phyloP scores from a whole-genome alignment of 352 stramenopile species.

The Phytophthora colocasiae region DNA sequence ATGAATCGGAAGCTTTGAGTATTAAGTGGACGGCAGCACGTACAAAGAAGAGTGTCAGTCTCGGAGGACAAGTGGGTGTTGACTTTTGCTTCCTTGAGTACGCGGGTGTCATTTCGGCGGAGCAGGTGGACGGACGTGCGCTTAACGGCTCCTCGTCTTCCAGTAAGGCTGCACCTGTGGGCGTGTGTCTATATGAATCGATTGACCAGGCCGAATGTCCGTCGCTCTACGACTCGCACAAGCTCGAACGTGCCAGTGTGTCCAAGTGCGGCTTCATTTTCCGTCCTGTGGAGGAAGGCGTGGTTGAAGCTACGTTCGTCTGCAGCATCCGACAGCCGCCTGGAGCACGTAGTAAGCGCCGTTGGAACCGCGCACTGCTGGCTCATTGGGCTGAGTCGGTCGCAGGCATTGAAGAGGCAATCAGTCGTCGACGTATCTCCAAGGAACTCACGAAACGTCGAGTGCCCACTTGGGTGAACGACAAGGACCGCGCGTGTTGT shows the following conservation, averaged over 20 bases:
- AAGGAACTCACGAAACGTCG: conserved; percentile 76
- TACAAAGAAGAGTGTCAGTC: conserved; percentile 66
- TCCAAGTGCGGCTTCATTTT: conserved; percentile 87
- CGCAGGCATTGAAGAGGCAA: conserved; percentile 68
- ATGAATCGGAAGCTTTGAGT: conserved; percentile 77
- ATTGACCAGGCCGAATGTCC: conserved; percentile 85
- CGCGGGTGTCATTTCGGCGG: conserved; percentile 63
- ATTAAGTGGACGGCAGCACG: conserved; percentile 84
- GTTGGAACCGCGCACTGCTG: conserved; percentile 70
- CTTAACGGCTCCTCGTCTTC: conserved; percentile 23
- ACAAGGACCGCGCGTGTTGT: conserved; percentile 85
- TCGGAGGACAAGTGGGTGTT: conserved; percentile 51
- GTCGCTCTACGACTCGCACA: conserved; percentile 73
- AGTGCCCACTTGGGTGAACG: conserved; percentile 79
- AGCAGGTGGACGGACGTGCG: conserved; percentile 55
- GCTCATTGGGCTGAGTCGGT: conserved; percentile 78
- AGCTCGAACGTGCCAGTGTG: conserved; percentile 71
- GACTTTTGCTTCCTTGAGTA: conserved; percentile 88
- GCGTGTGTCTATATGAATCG: conserved; percentile 83
- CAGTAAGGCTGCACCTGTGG: conserved; percentile 20
- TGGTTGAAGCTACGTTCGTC: conserved; percentile 80
- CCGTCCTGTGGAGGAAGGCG: conserved; percentile 56
- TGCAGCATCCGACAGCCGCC: conserved; percentile 84
- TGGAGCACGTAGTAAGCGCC: conserved; percentile 57
- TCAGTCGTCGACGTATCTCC: conserved; percentile 73